A percentile compares a stretch with the other conserved stretches of the same genome.
Evolutionary conservation across 352 stramenopile genomes (phyloP).

Genomic region (Globisporangium polare): DNA sequence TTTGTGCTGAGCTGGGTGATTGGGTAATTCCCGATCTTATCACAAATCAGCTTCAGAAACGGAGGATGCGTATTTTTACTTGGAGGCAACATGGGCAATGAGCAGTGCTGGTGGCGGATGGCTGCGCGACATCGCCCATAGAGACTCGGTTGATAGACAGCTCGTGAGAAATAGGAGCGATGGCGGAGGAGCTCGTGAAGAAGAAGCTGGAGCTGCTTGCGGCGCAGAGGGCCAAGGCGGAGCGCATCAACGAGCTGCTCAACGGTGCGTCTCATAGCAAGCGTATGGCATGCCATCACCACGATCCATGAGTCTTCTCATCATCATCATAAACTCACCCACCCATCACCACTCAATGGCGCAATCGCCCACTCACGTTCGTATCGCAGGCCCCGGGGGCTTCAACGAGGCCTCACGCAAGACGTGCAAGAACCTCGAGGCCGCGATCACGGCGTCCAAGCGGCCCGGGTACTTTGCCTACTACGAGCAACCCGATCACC

Average conservation of each 20-base stretch:
- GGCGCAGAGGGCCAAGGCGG: constrained; percentile 59
- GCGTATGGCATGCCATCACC: neutral
- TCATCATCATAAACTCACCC: neutral
- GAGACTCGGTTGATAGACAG: neutral
- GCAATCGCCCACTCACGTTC: neutral
- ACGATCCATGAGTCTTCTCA: neutral
- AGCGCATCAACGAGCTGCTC: constrained; percentile 57
- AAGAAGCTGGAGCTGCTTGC: constrained; percentile 77
- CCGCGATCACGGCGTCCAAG: constrained; percentile 69
- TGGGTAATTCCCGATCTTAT: constrained; percentile 3
- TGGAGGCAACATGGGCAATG: neutral
- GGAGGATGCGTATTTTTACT: neutral
- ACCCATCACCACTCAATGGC: neutral
- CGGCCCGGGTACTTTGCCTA: constrained; percentile 70
- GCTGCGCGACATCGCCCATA: neutral
- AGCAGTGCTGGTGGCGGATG: too few relatives aligned
- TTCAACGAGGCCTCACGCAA: constrained; percentile 76
- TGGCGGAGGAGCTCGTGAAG: constrained; percentile 59
- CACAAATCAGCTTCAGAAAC: constrained; percentile 10
- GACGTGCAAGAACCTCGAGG: constrained; percentile 79
- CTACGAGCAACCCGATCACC: constrained; percentile 60
- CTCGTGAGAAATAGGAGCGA: constrained; percentile 7
- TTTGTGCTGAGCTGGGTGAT: neutral
- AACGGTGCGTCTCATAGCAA: constrained; percentile 28
- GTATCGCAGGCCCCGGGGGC: constrained; percentile 40